phyloP scores from a whole-genome alignment of 2,329 filamentous ascomycete genomes.

The Penicillium brasilianum region DNA sequence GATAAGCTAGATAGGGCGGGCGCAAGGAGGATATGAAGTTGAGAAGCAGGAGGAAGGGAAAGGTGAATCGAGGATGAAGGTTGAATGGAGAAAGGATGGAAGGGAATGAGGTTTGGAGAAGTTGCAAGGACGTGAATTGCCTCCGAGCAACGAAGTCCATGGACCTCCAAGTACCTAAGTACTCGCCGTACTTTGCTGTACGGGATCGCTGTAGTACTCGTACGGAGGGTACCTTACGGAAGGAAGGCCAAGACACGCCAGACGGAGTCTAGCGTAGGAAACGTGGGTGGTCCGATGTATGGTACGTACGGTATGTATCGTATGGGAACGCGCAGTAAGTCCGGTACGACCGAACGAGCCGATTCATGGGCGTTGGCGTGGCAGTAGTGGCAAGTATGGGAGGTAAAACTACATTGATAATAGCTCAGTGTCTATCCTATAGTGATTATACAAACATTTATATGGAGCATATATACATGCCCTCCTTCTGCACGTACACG shows the following conservation, averaged over 20 bases:
- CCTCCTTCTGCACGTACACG: background rate
- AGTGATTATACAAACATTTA: too few species aligned
- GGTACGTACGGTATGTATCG: background rate
- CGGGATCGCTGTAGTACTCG: too few species aligned
- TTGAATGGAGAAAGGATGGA: constrained; percentile 4
- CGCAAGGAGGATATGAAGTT: constrained; percentile 11
- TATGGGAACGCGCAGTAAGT: background rate
- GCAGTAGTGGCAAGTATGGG: background rate
- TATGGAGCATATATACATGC: background rate
- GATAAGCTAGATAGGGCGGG: constrained; percentile 24
- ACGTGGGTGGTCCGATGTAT: background rate
- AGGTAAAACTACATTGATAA: background rate
- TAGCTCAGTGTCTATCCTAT: too few species aligned
- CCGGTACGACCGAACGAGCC: background rate
- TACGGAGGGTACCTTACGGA: background rate
- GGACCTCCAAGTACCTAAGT: constrained; percentile 26
- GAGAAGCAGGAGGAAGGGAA: constrained; percentile 9
- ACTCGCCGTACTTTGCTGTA: constrained; percentile 20
- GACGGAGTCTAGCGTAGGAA: constrained; percentile 4
- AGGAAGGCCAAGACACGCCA: background rate
- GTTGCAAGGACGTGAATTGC: constrained; percentile 24
- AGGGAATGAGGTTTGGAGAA: constrained; percentile 9
- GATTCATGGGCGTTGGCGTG: background rate
- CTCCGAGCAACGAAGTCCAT: constrained; percentile 20
- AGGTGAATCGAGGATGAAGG: constrained; percentile 7